Base-by-base conservation (phyloP, 2,329 filamentous ascomycete genomes). In the Chaetothyriales sp. region DNA sequence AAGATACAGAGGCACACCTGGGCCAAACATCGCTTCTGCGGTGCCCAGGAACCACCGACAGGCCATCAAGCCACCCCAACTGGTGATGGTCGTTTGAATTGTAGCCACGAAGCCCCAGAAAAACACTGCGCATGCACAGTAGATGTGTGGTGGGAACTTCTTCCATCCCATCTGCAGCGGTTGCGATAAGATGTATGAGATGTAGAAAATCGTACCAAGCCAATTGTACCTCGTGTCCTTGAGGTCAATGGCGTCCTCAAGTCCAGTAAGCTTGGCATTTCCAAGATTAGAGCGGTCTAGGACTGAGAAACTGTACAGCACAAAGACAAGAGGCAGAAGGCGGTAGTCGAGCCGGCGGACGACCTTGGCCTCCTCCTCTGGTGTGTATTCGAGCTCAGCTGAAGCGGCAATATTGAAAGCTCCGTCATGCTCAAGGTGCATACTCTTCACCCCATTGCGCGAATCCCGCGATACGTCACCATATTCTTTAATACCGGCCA, bases 261-360 rank as follows among this genome's bases (percentile, higher is more conserved):
- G 77, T 40, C 75, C 76, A 1, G 75, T 74, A 45, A 76, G 75
- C 55, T 70, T 67, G 1, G 76, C 76, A 68, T 78, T 78, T 49
- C 74, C 73, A 48, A 76, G 72, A 54, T 77, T 77, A 29, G 70
- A 72, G 47, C 73, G 67, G 58, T 77, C 74, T 15, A 76, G 63
- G 51, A 73, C 72, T n/a, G 54, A 57, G 25, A 58, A 46, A 19
- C 50, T 53, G 48, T 58, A 58, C 18, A 58, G 53, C 15, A 57
- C 49, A 25, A 58, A 57, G 43, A 58, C 54, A n/a, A 58, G 43
- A n/a, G 56, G 58, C 52, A 61, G 54, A n/a, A 61, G 44, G 48
- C 58, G 56, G 52, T 55, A 59, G 50, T 61, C 58, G 28, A 57
- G 51, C 46, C 55, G 57, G 40, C 54, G 52, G 18, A 58, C 54